Evolutionary conservation across 345 rosid species (phyloP).

Genomic region (Brassica juncea): DNA sequence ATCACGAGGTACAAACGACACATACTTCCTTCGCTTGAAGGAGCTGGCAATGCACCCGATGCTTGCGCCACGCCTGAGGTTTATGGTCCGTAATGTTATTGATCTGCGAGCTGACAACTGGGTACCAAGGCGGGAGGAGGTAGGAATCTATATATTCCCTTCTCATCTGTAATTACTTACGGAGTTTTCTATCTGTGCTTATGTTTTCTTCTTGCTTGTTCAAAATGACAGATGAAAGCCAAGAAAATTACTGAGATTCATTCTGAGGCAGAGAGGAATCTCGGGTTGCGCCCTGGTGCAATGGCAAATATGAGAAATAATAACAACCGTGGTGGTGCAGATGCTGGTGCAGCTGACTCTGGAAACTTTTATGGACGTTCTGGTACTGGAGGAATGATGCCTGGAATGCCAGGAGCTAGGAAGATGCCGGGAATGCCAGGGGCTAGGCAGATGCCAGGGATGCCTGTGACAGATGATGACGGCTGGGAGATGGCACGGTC

Average conservation of each 20-base stretch:
- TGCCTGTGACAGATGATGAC: conserved; percentile 65
- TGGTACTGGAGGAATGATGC: conserved; percentile 94
- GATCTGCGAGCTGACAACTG: conserved; percentile 80
- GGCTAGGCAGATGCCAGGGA: conserved; percentile 79
- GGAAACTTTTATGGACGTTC: conserved; percentile 63
- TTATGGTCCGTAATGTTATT: conserved; percentile 81
- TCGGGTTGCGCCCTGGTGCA: conserved; percentile 91
- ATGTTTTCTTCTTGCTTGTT: conserved; percentile 12
- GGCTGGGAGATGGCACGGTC: conserved; percentile 75
- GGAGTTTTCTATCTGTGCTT: background rate
- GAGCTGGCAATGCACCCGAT: conserved; percentile 62
- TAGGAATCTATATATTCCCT: conserved; percentile 11
- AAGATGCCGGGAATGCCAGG: conserved; percentile 83
- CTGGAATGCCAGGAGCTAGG: background rate
- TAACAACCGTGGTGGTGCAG: conserved; percentile 28
- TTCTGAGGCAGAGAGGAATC: conserved; percentile 84
- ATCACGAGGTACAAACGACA: conserved; percentile 69
- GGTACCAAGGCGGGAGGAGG: conserved; percentile 98
- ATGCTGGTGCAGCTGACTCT: conserved; percentile 42
- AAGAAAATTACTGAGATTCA: conserved; percentile 95
- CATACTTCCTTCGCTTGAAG: conserved; percentile 63
- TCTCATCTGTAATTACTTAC: background rate
- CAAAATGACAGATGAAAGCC: conserved; percentile 70
- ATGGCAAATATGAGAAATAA: conserved; percentile 68
- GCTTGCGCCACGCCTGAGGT: conserved; percentile 66